phyloP scores from a whole-genome alignment of 129 eudicot species.

The Mikania micrantha region DNA sequence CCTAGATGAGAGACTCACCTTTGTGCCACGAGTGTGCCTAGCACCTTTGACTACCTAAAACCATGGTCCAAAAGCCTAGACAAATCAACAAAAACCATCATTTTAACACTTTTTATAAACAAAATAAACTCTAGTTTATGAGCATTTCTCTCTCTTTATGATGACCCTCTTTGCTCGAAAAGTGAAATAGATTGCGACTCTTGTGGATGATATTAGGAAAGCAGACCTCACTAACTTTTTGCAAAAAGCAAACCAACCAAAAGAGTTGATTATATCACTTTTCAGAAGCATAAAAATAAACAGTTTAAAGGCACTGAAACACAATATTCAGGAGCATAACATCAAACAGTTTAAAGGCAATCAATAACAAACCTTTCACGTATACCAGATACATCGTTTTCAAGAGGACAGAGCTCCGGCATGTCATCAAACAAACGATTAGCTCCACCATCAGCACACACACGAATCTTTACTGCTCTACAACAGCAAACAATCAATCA shows the following conservation, averaged over 20 bases:
- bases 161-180: neutral
- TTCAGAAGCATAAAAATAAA: constrained; percentile 7
- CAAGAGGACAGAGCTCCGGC: too few species aligned
- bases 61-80: neutral
- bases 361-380: constrained; percentile 10
- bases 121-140: too few species aligned
- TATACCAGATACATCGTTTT: too few species aligned
- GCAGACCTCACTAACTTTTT: constrained; percentile 2
- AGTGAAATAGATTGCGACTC: neutral
- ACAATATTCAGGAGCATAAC: neutral
- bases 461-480: too few species aligned
- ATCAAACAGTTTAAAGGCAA: neutral
- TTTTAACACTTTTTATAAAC: too few species aligned
- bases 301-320: neutral
- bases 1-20: too few species aligned
- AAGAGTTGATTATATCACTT: neutral
- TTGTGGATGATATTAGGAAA: neutral
- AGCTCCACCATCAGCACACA: too few species aligned
- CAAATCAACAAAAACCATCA: neutral
- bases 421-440: too few species aligned
- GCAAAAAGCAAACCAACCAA: constrained; percentile 4
- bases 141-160: neutral
- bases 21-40: too few species aligned
- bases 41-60: too few species aligned
- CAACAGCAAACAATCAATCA: too few species aligned